Base-by-base conservation (phyloP, 495 filamentous ascomycete genomes). In the Lophium mytilinum region DNA sequence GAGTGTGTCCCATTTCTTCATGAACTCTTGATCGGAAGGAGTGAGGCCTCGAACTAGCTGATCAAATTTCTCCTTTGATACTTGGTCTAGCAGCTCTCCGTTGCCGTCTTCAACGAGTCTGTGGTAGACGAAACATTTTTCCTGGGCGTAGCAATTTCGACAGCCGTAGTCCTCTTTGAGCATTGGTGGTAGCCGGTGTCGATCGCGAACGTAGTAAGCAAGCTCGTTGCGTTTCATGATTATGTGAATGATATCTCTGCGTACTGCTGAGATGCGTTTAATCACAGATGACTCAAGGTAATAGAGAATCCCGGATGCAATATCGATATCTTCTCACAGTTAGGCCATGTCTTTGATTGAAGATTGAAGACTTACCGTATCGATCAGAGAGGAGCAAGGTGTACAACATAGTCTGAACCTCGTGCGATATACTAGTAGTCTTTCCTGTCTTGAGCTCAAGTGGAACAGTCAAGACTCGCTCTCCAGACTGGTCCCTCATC, bases 391-490 rank as follows among this genome's bases (percentile, higher is more conserved):
- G 76, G 3, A 98, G 75, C 18, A 98, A 75, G 35, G 91, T 97
- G 70, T 98, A 98, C 10, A 98, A 78, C 15, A 89, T 87, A 4
- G 93, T 98, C 70, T 98, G 93, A 9, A 91, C 93, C 64, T 90
- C 83, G 68, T 98, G 93, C 30, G 81, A 78, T 43, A 82, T 73
- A 43, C 83, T 83, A 50, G 78, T 81, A 52, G 86, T 86, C 62
- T 84, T 89, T 15, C 93, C 93, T 0, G 91, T 97, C 73, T 98
- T 98, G 63, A 98, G 75, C 66, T 98, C 93, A 57, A 97, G 86
- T 3, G 93, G 93, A 14, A 95, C 88, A 2, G 90, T 86, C 52
- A 98, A 76, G 4, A 78, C 88, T 61, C 81, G 85, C 35, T 81
- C 62, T 47, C 71, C 69, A 21, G 74, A 64, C 56, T 80, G 73